These are phyloP conservation scores for Catunica adiposa DNA, from an alignment of 2,329 filamentous ascomycete genomes.

Conservation along the genomic window DNA sequence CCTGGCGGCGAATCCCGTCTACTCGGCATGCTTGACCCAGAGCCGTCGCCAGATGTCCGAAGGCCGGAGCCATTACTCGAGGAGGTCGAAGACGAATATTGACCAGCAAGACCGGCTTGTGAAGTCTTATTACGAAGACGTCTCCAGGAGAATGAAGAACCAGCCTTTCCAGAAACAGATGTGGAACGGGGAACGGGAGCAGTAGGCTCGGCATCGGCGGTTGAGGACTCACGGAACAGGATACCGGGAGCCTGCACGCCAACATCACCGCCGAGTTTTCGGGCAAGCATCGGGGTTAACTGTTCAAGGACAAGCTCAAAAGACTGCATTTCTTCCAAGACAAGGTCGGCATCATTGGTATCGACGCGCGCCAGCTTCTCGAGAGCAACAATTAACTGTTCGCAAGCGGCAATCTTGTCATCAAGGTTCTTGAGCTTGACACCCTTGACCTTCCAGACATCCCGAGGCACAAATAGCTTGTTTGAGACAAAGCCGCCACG, in stretches of 20 bases:
- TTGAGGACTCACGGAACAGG: constrained; percentile 56
- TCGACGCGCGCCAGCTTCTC: constrained; percentile 72
- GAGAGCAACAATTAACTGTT: constrained; percentile 75
- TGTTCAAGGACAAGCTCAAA: constrained; percentile 76
- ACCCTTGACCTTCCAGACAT: constrained; percentile 86
- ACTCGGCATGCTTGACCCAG: not conserved
- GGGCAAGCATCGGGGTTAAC: constrained; percentile 56
- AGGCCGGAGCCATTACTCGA: constrained; percentile 18
- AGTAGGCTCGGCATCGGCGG: constrained; percentile 28
- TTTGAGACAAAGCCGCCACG: constrained; percentile 83
- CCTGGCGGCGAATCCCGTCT: constrained; percentile 33
- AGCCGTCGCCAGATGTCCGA: constrained; percentile 2
- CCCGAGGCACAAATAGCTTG: constrained; percentile 77
- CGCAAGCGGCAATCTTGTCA: constrained; percentile 85
- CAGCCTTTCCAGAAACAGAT: constrained; percentile 50
- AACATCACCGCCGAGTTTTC: constrained; percentile 86
- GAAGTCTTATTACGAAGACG: constrained; percentile 83
- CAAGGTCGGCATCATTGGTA: constrained; percentile 75
- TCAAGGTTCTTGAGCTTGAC: constrained; percentile 85
- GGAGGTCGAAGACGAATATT: constrained; percentile 24
- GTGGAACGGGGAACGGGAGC: constrained; percentile 34
- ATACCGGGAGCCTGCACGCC: constrained; percentile 59
- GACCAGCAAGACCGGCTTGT: constrained; percentile 38
- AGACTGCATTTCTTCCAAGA: constrained; percentile 85
- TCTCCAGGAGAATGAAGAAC: constrained; percentile 63